Percentiles rank a stretch among this genome's conserved stretches.
These are phyloP conservation scores for Dinochytrium kinnereticum DNA, from an alignment of 371 early-diverging fungal genomes.

Conservation along the genomic window DNA sequence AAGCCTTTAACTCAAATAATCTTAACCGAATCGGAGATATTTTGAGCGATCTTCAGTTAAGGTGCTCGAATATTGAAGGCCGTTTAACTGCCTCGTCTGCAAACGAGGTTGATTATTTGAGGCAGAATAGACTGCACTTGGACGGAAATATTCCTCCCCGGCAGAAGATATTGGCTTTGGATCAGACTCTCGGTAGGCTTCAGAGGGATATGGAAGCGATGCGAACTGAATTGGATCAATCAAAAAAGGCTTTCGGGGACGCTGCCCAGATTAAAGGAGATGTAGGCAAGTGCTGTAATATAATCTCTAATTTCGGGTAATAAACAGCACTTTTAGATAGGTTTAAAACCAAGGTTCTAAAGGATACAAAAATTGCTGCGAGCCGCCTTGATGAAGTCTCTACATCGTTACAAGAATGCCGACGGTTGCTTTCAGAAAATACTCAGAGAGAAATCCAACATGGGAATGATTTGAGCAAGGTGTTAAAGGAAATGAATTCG, in stretches of 20 bases:
- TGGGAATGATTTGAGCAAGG: neutral
- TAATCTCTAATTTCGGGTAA: neutral
- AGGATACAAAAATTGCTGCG: neutral
- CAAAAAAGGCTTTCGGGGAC: neutral
- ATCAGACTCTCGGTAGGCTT: neutral
- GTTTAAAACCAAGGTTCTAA: neutral
- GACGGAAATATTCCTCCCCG: neutral
- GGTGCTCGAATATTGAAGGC: neutral
- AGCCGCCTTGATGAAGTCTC: neutral
- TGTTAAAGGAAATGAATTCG: neutral
- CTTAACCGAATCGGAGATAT: neutral
- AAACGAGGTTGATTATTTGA: neutral
- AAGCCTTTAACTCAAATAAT: neutral
- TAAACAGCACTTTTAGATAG: neutral
- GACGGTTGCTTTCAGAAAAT: neutral
- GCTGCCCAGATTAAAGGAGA: neutral
- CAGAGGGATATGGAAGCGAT: neutral
- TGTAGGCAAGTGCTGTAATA: neutral
- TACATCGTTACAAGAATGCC: neutral
- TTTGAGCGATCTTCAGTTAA: neutral
- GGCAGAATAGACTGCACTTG: neutral
- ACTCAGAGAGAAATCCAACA: neutral
- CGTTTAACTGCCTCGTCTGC: neutral
- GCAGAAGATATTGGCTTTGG: neutral
- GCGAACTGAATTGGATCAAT: neutral